Evolutionary conservation across 1,284 basidiomycete species (phyloP), one percentile per base, ranked within the genome.

Genomic region (Ceratobasidium sp.): DNA sequence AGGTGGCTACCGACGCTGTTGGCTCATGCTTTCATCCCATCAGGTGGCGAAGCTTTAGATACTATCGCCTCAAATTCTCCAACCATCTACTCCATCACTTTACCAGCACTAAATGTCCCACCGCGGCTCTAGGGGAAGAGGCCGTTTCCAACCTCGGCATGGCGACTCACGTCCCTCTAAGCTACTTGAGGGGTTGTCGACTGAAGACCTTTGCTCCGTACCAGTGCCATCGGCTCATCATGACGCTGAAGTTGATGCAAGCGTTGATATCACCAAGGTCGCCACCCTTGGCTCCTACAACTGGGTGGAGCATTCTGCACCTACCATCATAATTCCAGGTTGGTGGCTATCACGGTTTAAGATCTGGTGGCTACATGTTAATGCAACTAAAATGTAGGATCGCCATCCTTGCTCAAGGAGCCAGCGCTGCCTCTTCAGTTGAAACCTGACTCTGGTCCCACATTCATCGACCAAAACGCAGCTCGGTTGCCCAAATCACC

Each of bases 391-490:
- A 63, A 26, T 28, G 1, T 10, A 75, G 73, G 73, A 26, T n/a
- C 15, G 1, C 61, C 73, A 28, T 15, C 49, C 15, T 0, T 39
- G 10, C 56, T 60, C 61, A 64, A 47, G 28, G 61, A 65, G 17
- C 73, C 61, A 13, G 31, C 20, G 3, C 39, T 75, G 35, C 73
- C 73, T 11, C 13, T 75, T 20, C 73, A 65, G n/a, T 51, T 75
- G 4, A 26, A n/a, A 1, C 49, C 35, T 2, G 73, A 75, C 33
- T 39, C 61, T 1, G 73, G 73, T 5, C 17, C 63, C 13, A 20
- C 73, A 11, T 75, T 75, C 23, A 54, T 65, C 26, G 61, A 75
- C 39, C 73, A 75, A 54, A 75, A 75, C 42, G 31, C 61, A 15
- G 23, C 26, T 39, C 58, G 73, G 15, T 33, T 28, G 5, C 61